A percentile compares a stretch with the other conserved stretches of the same genome.
Evolutionary conservation across 441 rosid genomes (phyloP).

Genomic region (Kokia cookei): DNA sequence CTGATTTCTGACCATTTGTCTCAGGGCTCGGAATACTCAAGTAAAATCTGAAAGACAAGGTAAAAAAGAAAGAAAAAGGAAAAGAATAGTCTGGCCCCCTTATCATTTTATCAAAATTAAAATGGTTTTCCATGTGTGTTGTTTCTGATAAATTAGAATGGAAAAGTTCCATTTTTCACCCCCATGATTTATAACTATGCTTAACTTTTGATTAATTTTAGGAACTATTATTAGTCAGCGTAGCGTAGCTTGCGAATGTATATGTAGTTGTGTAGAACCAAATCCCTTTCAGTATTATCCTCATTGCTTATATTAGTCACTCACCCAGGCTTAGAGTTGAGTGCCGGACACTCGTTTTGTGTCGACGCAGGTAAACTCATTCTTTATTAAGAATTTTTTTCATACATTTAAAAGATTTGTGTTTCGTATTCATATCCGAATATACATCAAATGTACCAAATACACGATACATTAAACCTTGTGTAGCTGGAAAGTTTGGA

Average conservation of each 20-base stretch:
- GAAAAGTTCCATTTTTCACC: not conserved
- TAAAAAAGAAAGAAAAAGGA: not conserved
- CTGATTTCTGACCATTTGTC: constrained; percentile 20
- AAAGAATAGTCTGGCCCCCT: constrained; percentile 11
- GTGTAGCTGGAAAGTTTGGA: no score
- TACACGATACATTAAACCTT: no score
- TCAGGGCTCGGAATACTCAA: constrained; percentile 1
- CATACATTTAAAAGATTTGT: not conserved
- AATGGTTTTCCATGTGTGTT: not conserved
- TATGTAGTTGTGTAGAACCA: constrained; percentile 15
- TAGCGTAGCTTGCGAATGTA: constrained; percentile 26
- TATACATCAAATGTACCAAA: not conserved
- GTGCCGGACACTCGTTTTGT: not conserved
- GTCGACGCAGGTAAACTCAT: not conserved
- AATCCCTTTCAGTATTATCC: constrained; percentile 1
- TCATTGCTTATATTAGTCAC: not conserved
- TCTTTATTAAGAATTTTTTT: not conserved
- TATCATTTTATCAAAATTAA: constrained; percentile 1
- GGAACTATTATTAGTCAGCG: constrained; percentile 14
- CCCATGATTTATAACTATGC: not conserved
- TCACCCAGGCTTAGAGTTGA: not conserved
- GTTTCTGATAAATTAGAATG: constrained; percentile 4
- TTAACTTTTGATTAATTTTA: constrained; percentile 15
- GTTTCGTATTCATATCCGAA: not conserved
- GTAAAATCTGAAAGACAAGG: constrained; percentile 1